Conservation (phyloP, 1,284 basidiomycete genomes). For the Cryptococcus sp. region DNA sequence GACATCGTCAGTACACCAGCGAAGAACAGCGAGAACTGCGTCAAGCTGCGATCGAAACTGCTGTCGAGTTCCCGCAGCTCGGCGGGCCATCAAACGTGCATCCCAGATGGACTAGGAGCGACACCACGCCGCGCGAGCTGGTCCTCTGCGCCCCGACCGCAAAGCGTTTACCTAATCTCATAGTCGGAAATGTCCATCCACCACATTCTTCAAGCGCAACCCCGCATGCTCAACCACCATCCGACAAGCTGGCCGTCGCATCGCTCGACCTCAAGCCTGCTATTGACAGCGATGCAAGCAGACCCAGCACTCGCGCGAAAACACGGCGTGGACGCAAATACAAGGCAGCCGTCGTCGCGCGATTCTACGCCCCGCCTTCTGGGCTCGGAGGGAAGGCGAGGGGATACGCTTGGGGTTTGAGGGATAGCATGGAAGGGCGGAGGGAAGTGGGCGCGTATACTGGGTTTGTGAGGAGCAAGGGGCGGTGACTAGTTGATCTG, state of each 20-base stretch:
- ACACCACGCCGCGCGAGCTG: neutral
- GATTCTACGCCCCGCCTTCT: constrained; percentile 24
- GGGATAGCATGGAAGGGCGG: constrained; percentile 26
- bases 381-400: constrained; percentile 24
- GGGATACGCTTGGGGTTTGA: constrained; percentile 26
- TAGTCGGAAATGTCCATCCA: neutral
- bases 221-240: too few species aligned
- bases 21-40: neutral
- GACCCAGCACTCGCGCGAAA: too few species aligned
- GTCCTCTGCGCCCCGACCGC: neutral
- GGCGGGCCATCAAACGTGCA: constrained; percentile 6
- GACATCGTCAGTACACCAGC: constrained; percentile 1
- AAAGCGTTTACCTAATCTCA: neutral
- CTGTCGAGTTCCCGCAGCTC: constrained; percentile 5
- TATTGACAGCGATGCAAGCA: too few species aligned
- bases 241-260: too few species aligned
- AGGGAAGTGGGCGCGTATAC: constrained; percentile 12
- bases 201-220: too few species aligned
- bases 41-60: constrained; percentile 1
- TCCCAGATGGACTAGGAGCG: constrained; percentile 3
- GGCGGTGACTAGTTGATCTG: neutral
- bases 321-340: too few species aligned
- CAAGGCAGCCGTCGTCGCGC: neutral
- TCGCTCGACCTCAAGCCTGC: too few species aligned
- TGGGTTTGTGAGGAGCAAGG: constrained; percentile 18